A percentile compares a stretch with the other conserved stretches of the same genome.
These are phyloP conservation scores for Colletotrichum sp. DNA, from an alignment of 2,329 filamentous ascomycete species.

Conservation along the genomic window DNA sequence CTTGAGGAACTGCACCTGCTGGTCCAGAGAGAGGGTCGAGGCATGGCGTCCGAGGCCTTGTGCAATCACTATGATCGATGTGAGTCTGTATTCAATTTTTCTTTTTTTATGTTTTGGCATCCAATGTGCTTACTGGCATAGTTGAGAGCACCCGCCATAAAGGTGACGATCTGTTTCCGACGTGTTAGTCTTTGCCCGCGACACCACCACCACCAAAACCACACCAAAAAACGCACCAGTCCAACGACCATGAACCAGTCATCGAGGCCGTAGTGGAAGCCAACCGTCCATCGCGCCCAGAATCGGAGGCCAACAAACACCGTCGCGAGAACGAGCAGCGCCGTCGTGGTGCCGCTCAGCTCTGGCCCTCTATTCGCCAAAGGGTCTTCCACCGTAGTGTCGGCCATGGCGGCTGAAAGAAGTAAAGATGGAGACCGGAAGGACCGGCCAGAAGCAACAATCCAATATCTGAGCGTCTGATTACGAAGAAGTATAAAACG, in stretches of 20 bases:
- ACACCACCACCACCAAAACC: not conserved
- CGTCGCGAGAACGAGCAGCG: conserved; percentile 11
- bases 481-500: not conserved
- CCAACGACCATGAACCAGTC: conserved; percentile 14
- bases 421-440: not conserved
- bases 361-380: conserved; percentile 12
- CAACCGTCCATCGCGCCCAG: conserved; percentile 11
- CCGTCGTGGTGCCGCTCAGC: conserved; percentile 6
- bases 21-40: not conserved
- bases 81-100: not conserved
- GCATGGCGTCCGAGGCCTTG: conserved; percentile 12
- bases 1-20: conserved; percentile 11
- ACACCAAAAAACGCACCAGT: not conserved
- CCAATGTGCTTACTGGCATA: conserved; percentile 8
- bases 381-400: not conserved
- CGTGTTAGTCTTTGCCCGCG: not conserved
- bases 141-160: conserved; percentile 7
- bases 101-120: not conserved
- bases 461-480: not conserved
- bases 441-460: not conserved
- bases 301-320: conserved; percentile 5
- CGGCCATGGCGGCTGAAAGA: conserved; percentile 2
- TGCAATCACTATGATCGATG: conserved; percentile 1
- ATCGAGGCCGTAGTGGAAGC: conserved; percentile 12
- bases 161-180: not conserved